Percentiles rank a stretch among this genome's conserved stretches.
phyloP scores from a whole-genome alignment of 345 rosid species.

The Corchorus olitorius region DNA sequence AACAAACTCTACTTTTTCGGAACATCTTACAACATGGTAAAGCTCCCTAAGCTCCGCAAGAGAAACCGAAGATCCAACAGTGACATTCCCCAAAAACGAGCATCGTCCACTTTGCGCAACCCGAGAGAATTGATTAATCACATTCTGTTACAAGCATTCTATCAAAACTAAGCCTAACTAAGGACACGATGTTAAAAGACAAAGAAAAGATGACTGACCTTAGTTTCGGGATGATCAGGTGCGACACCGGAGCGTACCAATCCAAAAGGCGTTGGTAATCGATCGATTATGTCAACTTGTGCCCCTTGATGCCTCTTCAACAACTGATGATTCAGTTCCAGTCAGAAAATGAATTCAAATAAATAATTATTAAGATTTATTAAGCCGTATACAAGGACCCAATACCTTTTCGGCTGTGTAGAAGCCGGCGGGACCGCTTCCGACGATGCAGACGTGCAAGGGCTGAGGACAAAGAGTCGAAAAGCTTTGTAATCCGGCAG shows the following conservation, averaged over 20 bases:
- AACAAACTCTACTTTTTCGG: not conserved
- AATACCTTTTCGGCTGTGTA: constrained; percentile 86
- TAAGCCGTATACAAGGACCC: not conserved
- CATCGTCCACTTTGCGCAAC: constrained; percentile 66
- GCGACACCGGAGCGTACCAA: constrained; percentile 97
- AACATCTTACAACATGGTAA: constrained; percentile 63
- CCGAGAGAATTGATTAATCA: constrained; percentile 83
- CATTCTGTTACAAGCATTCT: constrained; percentile 71
- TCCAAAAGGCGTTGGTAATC: constrained; percentile 89
- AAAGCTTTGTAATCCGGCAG: constrained; percentile 54
- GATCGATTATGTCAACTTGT: constrained; percentile 75
- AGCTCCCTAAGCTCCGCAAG: constrained; percentile 79
- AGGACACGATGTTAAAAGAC: constrained; percentile 20
- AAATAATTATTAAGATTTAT: no score
- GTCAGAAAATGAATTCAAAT: not conserved
- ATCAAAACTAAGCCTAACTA: constrained; percentile 50
- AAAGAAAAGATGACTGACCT: constrained; percentile 38
- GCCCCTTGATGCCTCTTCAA: constrained; percentile 69
- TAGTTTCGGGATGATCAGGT: constrained; percentile 96
- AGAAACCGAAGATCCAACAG: constrained; percentile 66
- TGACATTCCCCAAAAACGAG: constrained; percentile 75
- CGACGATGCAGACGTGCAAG: constrained; percentile 78
- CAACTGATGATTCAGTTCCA: constrained; percentile 40
- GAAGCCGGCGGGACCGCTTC: constrained; percentile 93
- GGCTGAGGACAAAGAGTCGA: constrained; percentile 49